Conservation (phyloP, 176 grass and related monocot genomes). For the Triticum dicoccoides region DNA sequence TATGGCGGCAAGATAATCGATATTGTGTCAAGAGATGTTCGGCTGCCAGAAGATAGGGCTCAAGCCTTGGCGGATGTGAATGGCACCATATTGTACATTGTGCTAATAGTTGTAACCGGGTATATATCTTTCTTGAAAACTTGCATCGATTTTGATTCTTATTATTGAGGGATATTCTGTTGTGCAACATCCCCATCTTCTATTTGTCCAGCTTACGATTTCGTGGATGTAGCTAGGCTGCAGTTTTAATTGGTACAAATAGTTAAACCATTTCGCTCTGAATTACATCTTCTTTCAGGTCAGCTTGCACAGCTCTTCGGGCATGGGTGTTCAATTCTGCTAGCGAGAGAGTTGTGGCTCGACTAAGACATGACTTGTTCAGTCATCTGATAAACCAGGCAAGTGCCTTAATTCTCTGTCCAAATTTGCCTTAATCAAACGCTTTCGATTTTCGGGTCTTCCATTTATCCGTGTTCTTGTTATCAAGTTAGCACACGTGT, state of each 20-base stretch:
- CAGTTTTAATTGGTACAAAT: neutral
- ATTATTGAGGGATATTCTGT: neutral
- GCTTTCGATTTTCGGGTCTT: neutral
- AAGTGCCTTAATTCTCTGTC: constrained; percentile 7
- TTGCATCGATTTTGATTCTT: neutral
- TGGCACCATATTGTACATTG: constrained; percentile 75
- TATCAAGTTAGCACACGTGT: neutral
- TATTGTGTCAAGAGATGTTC: constrained; percentile 83
- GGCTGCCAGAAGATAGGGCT: constrained; percentile 62
- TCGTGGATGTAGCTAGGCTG: neutral
- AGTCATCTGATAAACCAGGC: constrained; percentile 91
- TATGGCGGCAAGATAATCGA: constrained; percentile 93
- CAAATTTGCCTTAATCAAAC: neutral
- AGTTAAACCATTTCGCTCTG: neutral
- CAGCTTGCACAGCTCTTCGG: constrained; percentile 76
- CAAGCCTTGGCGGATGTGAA: constrained; percentile 73
- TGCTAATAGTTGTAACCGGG: constrained; percentile 75
- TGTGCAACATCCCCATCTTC: neutral
- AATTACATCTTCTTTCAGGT: constrained; percentile 43
- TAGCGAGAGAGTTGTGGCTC: constrained; percentile 94
- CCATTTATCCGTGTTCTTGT: neutral
- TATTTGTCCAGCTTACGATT: constrained; percentile 6
- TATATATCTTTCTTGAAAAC: constrained; percentile 53
- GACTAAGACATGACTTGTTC: constrained; percentile 91
- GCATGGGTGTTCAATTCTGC: constrained; percentile 93